Percentiles rank a stretch among this genome's conserved stretches.
Conservation (phyloP, 352 stramenopile species). For the Plasmopara halstedii region DNA sequence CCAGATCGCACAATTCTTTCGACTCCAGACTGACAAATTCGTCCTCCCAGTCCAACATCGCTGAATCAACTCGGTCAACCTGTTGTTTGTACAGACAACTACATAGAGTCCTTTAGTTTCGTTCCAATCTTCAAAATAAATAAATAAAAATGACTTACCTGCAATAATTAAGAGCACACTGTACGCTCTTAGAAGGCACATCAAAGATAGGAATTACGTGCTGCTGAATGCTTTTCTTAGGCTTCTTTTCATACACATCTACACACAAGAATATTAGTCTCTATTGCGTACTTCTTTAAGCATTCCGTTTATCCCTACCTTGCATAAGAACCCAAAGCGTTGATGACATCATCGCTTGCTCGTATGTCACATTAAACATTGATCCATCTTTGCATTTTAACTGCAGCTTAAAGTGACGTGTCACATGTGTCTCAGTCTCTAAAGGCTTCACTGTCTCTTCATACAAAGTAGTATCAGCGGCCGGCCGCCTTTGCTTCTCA, state of each 20-base stretch:
- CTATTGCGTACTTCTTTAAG: not conserved
- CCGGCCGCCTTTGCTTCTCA: slow-evolving; percentile 15
- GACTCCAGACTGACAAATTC: slow-evolving; percentile 65
- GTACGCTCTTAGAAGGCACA: slow-evolving; percentile 59
- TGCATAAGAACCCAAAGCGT: slow-evolving; percentile 77
- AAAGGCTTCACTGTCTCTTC: slow-evolving; percentile 7
- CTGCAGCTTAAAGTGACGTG: slow-evolving; percentile 52
- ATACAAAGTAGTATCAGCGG: slow-evolving; percentile 2
- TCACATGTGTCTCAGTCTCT: slow-evolving; percentile 1
- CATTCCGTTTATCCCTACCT: slow-evolving; percentile 12
- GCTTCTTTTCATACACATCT: slow-evolving; percentile 47
- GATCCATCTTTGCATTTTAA: slow-evolving; percentile 64
- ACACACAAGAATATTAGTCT: slow-evolving; percentile 2
- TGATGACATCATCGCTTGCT: slow-evolving; percentile 83
- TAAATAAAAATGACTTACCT: too few relatives aligned
- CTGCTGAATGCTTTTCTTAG: slow-evolving; percentile 46
- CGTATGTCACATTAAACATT: slow-evolving; percentile 68
- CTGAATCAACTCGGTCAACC: slow-evolving; percentile 47
- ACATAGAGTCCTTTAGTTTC: too few relatives aligned
- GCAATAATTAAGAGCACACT: slow-evolving; percentile 68
- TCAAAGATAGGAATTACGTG: slow-evolving; percentile 73
- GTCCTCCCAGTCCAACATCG: slow-evolving; percentile 59
- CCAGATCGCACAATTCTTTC: slow-evolving; percentile 70
- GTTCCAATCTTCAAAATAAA: too few relatives aligned
- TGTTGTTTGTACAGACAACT: slow-evolving; percentile 75